Conservation (phyloP, 352 stramenopile species). For the Globisporangium abappressorium region DNA sequence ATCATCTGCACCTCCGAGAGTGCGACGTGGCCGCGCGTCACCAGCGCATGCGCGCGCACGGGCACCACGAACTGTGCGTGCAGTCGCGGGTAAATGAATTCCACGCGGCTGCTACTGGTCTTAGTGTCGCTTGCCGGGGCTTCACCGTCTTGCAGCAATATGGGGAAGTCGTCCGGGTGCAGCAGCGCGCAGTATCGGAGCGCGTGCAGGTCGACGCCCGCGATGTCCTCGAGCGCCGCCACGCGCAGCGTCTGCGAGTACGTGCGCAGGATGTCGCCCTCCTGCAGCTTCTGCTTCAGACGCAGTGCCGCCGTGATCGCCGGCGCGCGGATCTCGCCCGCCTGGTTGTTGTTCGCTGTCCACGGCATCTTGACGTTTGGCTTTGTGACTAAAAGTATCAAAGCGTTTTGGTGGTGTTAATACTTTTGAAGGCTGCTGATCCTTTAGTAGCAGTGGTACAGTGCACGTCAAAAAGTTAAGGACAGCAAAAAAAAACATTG, state of each 20-base stretch:
- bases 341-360: conserved; percentile 85
- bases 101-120: conserved; percentile 13
- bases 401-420: neutral
- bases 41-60: conserved; percentile 33
- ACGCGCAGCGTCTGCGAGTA: conserved; percentile 43
- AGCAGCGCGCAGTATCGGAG: conserved; percentile 56
- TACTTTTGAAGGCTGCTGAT: neutral
- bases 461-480: no score
- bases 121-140: neutral
- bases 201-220: conserved; percentile 14
- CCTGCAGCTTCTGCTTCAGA: conserved; percentile 44
- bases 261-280: conserved; percentile 14
- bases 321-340: conserved; percentile 72
- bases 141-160: neutral
- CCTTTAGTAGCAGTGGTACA: neutral
- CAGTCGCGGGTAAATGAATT: conserved; percentile 56
- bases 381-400: neutral
- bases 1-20: conserved; percentile 65
- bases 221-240: conserved; percentile 41
- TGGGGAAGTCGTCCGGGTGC: conserved; percentile 61
- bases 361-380: conserved; percentile 55
- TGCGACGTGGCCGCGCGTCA: conserved; percentile 53
- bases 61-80: conserved; percentile 77
- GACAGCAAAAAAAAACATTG: no score
- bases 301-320: conserved; percentile 56